Evolutionary conservation across 352 stramenopile genomes (phyloP).

Genomic region (Phytophthora crassamura): DNA sequence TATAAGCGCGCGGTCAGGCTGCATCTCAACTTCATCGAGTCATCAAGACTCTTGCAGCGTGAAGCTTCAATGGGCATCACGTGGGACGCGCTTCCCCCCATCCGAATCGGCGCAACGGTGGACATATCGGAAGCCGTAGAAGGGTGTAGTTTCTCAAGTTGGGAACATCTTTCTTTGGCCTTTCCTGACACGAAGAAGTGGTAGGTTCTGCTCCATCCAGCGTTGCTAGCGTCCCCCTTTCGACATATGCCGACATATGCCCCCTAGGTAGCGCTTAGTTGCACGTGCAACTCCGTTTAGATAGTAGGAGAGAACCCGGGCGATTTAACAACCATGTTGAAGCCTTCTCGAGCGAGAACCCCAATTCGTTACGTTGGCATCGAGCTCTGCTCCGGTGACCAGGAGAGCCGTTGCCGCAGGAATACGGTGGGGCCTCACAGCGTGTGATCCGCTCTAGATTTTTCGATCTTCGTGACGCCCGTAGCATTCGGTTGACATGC

Average conservation of each 20-base stretch:
- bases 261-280: conserved; percentile 2
- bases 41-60: no score
- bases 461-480: conserved; percentile 26
- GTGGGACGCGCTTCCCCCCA: no score
- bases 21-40: no score
- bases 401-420: background rate
- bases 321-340: conserved; percentile 35
- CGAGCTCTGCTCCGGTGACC: background rate
- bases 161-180: background rate
- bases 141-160: background rate
- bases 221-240: conserved; percentile 1
- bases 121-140: background rate
- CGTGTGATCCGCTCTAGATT: conserved; percentile 21
- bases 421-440: conserved; percentile 5
- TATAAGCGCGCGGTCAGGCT: no score
- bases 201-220: conserved; percentile 2
- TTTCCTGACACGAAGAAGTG: background rate
- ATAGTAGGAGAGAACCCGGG: conserved; percentile 1
- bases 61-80: no score
- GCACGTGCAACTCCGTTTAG: conserved; percentile 11
- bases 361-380: background rate
- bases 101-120: no score
- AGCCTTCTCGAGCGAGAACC: conserved; percentile 7
- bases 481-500: conserved; percentile 16
- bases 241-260: conserved; percentile 6